Conservation (phyloP, 2,329 filamentous ascomycete species). For the Stachybotrys chartarum region DNA sequence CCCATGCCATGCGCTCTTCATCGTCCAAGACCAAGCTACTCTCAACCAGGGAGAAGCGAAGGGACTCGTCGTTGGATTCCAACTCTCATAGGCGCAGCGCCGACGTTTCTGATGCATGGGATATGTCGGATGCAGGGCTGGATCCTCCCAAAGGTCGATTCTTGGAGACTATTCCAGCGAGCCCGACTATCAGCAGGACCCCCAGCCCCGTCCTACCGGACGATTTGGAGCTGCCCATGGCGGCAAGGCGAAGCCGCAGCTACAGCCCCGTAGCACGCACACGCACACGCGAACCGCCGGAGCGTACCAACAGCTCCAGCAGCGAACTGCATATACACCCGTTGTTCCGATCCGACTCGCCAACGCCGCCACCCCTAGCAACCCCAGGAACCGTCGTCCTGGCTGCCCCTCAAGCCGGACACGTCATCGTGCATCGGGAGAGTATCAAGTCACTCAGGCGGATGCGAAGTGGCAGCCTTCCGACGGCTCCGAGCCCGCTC, state of each 20-base stretch:
- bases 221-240: conserved; percentile 45
- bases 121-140: conserved; percentile 53
- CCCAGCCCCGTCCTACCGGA: conserved; percentile 55
- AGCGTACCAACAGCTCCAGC: conserved; percentile 17
- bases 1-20: conserved; percentile 43
- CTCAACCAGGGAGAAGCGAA: conserved; percentile 31
- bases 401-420: conserved; percentile 62
- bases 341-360: conserved; percentile 67
- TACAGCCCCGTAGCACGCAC: conserved; percentile 36
- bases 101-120: conserved; percentile 66
- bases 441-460: conserved; percentile 44
- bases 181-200: conserved; percentile 56
- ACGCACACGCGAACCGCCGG: conserved; percentile 20
- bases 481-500: conserved; percentile 38
- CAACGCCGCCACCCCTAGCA: conserved; percentile 55
- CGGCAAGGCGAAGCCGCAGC: conserved; percentile 40
- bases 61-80: conserved; percentile 43
- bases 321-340: conserved; percentile 69
- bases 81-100: conserved; percentile 25
- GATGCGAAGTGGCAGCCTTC: conserved; percentile 49
- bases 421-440: conserved; percentile 49
- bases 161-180: conserved; percentile 66
- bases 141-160: conserved; percentile 39
- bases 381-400: conserved; percentile 65
- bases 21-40: conserved; percentile 51